A percentile compares a stretch with the other conserved stretches of the same genome.
These are phyloP conservation scores for Salix brachista DNA, from an alignment of 345 rosid genomes.

Conservation along the genomic window DNA sequence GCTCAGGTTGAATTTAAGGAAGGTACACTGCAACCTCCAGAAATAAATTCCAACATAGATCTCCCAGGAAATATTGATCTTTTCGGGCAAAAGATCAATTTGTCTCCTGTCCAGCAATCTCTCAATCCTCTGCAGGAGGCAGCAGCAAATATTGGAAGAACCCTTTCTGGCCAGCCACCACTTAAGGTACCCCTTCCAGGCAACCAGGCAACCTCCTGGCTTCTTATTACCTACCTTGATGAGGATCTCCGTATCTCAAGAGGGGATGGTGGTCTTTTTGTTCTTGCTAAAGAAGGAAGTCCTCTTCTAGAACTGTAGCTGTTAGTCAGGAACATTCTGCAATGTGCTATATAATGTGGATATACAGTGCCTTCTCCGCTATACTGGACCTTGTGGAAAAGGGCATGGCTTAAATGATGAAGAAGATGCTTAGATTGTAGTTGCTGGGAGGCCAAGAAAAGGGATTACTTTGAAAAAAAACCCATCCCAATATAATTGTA, in stretches of 20 bases:
- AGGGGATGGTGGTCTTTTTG: constrained; percentile 95
- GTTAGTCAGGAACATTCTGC: constrained; percentile 25
- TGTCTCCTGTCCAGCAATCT: constrained; percentile 67
- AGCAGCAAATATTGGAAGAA: constrained; percentile 58
- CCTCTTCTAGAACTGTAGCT: constrained; percentile 62
- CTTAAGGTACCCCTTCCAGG: constrained; percentile 85
- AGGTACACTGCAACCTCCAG: constrained; percentile 77
- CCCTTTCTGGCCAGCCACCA: constrained; percentile 77
- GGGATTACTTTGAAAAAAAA: not conserved
- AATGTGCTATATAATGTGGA: not conserved
- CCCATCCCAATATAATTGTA: not conserved
- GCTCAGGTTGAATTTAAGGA: constrained; percentile 83
- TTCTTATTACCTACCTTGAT: constrained; percentile 81
- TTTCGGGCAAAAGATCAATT: constrained; percentile 73
- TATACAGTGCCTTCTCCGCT: not conserved
- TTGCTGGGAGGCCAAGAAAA: not conserved
- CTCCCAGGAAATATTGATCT: constrained; percentile 60
- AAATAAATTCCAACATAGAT: constrained; percentile 65
- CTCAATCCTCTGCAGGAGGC: constrained; percentile 70
- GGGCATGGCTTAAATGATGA: not conserved
- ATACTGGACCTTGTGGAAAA: not conserved
- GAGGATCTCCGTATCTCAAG: constrained; percentile 82
- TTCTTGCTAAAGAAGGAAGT: constrained; percentile 84
- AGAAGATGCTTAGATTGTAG: not conserved
- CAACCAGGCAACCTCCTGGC: constrained; percentile 65